phyloP scores from a whole-genome alignment of 768 basidiomycete species.

The Russula emetica region DNA sequence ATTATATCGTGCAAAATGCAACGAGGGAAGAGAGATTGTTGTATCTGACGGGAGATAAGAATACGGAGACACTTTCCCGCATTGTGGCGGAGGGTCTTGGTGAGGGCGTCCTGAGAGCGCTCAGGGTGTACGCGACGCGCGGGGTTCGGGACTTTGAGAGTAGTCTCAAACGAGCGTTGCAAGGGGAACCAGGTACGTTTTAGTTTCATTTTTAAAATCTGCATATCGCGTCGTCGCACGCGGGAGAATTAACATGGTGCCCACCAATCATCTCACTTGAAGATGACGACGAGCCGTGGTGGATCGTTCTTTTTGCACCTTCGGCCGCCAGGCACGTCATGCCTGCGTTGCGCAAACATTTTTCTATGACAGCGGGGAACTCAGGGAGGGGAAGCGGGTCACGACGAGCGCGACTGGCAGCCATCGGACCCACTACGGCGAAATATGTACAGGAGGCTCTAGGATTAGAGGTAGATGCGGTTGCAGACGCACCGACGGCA shows the following conservation, averaged over 20 bases:
- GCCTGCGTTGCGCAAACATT: conserved; percentile 46
- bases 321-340: conserved; percentile 58
- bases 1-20: conserved; percentile 50
- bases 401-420: conserved; percentile 40
- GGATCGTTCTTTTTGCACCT: conserved; percentile 76
- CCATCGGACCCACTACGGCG: conserved; percentile 67
- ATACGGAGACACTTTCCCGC: conserved; percentile 57
- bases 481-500: conserved; percentile 53
- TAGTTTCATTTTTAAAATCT: neutral
- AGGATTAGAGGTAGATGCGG: conserved; percentile 48
- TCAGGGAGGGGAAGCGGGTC: neutral
- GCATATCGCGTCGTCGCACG: neutral
- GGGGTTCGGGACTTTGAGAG: conserved; percentile 49
- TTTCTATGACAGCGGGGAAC: conserved; percentile 35
- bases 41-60: conserved; percentile 87
- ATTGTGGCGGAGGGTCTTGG: conserved; percentile 42
- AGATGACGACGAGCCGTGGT: conserved; percentile 39
- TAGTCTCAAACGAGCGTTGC: conserved; percentile 36
- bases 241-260: neutral
- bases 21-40: conserved; percentile 44
- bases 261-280: neutral
- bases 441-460: conserved; percentile 47
- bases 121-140: conserved; percentile 71
- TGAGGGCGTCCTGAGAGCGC: conserved; percentile 42
- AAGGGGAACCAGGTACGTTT: conserved; percentile 7